phyloP scores from a whole-genome alignment of 1,284 basidiomycete species.

The Irpex sp. region DNA sequence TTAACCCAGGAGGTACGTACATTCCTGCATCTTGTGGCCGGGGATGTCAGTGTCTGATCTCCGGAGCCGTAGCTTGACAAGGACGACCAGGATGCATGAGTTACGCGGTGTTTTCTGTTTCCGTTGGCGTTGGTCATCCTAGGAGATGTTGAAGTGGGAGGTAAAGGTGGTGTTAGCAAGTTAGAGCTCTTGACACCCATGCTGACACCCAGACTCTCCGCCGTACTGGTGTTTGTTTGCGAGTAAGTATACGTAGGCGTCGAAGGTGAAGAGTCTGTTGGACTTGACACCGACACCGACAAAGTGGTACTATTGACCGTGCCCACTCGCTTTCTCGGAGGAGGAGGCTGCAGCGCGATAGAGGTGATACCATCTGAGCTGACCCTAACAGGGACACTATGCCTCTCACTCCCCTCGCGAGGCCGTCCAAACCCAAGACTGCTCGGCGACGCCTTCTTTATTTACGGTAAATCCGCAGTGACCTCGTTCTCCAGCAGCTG shows the following conservation, averaged over 20 bases:
- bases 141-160: constrained; percentile 14
- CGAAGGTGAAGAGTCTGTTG: constrained; percentile 5
- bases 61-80: constrained; percentile 49
- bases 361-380: constrained; percentile 19
- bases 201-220: constrained; percentile 35
- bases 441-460: not conserved
- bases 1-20: no score
- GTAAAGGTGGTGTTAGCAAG: constrained; percentile 6
- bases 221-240: constrained; percentile 31
- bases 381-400: constrained; percentile 10
- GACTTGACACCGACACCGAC: constrained; percentile 9
- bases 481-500: constrained; percentile 14
- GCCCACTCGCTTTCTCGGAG: constrained; percentile 51
- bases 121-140: constrained; percentile 33
- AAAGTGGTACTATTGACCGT: constrained; percentile 19
- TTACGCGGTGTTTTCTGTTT: constrained; percentile 25
- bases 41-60: constrained; percentile 27
- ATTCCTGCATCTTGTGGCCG: no score
- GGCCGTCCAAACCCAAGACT: not conserved
- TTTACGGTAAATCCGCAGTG: not conserved
- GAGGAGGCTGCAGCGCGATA: constrained; percentile 57
- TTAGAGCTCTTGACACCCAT: constrained; percentile 27
- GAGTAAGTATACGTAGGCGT: constrained; percentile 22
- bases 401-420: not conserved
- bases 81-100: constrained; percentile 45